Evolutionary conservation across 495 filamentous ascomycete genomes (phyloP).

Genomic region (Bryoglossum gracile): DNA sequence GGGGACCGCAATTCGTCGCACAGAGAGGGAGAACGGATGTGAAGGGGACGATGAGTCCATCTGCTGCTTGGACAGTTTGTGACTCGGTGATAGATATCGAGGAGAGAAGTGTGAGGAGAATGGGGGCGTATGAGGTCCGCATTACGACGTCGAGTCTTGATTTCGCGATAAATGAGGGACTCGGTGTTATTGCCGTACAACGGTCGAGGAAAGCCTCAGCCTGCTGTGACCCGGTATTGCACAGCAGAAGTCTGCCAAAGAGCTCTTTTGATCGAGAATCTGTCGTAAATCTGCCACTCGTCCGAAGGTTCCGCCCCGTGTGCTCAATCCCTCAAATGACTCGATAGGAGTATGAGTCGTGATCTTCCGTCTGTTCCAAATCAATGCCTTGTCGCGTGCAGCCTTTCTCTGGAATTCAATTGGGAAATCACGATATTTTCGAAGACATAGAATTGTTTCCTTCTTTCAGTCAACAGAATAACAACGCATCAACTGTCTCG

Average conservation of each 20-base stretch:
- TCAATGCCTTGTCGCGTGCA: not conserved
- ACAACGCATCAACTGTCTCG: not conserved
- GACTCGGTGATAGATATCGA: conserved; percentile 3
- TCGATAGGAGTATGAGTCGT: not conserved
- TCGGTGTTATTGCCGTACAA: not conserved
- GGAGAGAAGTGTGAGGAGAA: conserved; percentile 13
- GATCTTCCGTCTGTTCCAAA: not conserved
- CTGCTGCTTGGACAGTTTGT: conserved; percentile 12
- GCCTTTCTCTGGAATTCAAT: not conserved
- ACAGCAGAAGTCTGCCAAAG: not conserved
- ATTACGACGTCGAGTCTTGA: conserved; percentile 1
- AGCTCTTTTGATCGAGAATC: not conserved
- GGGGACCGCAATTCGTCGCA: conserved; percentile 36
- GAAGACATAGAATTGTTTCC: not conserved
- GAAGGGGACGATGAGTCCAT: conserved; percentile 33
- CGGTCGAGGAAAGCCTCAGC: not conserved
- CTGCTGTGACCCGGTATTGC: not conserved
- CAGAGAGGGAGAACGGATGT: conserved; percentile 37
- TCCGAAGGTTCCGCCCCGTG: not conserved
- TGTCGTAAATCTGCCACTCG: not conserved
- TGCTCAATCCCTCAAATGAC: not conserved
- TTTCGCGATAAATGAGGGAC: not conserved
- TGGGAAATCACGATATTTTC: not conserved
- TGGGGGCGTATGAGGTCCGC: not conserved
- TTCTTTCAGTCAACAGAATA: not conserved